Conservation (phyloP, 257 asterid species). For the Lithospermum erythrorhizon region DNA sequence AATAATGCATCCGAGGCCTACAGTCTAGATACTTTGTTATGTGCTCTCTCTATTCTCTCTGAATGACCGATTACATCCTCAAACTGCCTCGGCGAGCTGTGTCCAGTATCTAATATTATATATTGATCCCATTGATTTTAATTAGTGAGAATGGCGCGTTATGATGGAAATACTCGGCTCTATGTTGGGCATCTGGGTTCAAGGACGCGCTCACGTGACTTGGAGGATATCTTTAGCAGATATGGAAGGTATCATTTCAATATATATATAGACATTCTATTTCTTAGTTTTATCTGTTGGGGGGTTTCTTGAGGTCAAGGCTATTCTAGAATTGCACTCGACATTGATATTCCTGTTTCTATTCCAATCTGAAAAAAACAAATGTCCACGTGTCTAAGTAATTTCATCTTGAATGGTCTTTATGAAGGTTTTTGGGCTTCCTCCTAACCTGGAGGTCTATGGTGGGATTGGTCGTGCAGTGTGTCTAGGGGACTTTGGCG, state of each 20-base stretch:
- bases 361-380: constrained; percentile 53
- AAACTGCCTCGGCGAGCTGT: too few species aligned
- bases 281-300: not conserved
- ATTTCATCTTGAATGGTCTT: constrained; percentile 89
- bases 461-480: constrained; percentile 81
- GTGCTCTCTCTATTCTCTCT: too few species aligned
- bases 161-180: constrained; percentile 81
- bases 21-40: too few species aligned
- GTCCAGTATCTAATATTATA: too few species aligned
- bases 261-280: not conserved
- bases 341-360: constrained; percentile 29
- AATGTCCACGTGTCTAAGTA: constrained; percentile 31
- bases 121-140: too few species aligned
- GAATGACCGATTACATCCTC: too few species aligned
- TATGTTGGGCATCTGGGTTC: constrained; percentile 95
- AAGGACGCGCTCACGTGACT: constrained; percentile 78
- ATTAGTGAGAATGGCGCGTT: constrained; percentile 69
- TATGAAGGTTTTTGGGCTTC: constrained; percentile 93
- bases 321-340: constrained; percentile 26
- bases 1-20: too few species aligned
- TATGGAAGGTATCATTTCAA: constrained; percentile 76
- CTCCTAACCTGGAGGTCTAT: constrained; percentile 76
- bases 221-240: constrained; percentile 75
- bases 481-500: constrained; percentile 86
- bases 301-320: not conserved